These are phyloP conservation scores for Vigna reflexopilosa DNA, from an alignment of 306 rosid species.

Conservation along the genomic window DNA sequence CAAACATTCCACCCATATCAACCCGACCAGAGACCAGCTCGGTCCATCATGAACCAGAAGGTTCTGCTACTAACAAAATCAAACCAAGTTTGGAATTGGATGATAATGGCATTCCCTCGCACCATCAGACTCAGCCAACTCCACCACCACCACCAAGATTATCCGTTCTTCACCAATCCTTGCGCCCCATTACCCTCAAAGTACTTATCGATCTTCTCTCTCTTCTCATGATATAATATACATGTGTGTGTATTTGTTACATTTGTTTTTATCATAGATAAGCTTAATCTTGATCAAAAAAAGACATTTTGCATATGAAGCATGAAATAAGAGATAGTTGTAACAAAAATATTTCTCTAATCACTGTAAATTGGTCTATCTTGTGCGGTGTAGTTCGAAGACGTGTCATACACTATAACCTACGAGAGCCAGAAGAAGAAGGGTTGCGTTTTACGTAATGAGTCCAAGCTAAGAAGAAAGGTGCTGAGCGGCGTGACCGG, in stretches of 20 bases:
- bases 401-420: slow-evolving; percentile 63
- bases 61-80: slow-evolving; percentile 21
- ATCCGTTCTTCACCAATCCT: slow-evolving; percentile 63
- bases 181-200: slow-evolving; percentile 73
- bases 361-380: neutral
- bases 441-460: slow-evolving; percentile 48
- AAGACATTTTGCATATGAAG: neutral
- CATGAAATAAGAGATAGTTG: neutral
- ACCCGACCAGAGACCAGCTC: slow-evolving; percentile 55
- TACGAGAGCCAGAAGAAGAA: slow-evolving; percentile 37
- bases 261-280: neutral
- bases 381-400: slow-evolving; percentile 68
- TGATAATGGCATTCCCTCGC: slow-evolving; percentile 45
- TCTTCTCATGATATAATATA: neutral
- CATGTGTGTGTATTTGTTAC: no score
- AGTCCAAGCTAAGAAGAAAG: slow-evolving; percentile 52
- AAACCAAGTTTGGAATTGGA: slow-evolving; percentile 43
- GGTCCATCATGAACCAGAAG: slow-evolving; percentile 57
- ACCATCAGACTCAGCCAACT: slow-evolving; percentile 33
- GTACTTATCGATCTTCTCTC: slow-evolving; percentile 41
- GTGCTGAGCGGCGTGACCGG: slow-evolving; percentile 71
- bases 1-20: slow-evolving; percentile 46
- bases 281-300: no score
- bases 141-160: slow-evolving; percentile 36
- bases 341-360: neutral